phyloP scores from a whole-genome alignment of 495 filamentous ascomycete species.

The Neurospora cerealis region DNA sequence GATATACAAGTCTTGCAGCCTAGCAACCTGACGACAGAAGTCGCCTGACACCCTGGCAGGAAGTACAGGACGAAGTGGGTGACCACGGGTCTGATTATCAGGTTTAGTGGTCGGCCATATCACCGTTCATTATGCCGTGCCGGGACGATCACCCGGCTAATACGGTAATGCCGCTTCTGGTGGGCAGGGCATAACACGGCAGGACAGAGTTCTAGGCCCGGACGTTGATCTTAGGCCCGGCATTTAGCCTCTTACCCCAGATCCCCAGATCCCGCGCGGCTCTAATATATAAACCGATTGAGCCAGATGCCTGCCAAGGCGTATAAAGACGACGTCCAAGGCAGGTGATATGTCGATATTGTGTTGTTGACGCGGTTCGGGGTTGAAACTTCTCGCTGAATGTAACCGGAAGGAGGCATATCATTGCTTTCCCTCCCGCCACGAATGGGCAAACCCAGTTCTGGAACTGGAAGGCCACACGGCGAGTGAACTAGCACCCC shows the following conservation, averaged over 20 bases:
- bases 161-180: not conserved
- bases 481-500: not conserved
- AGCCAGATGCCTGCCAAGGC: not conserved
- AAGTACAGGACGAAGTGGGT: no score
- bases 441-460: not conserved
- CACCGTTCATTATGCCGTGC: not conserved
- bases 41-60: no score
- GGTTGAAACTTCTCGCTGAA: not conserved
- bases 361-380: not conserved
- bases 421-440: not conserved
- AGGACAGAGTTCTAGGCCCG: not conserved
- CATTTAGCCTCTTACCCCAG: not conserved
- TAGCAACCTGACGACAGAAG: no score
- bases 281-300: not conserved
- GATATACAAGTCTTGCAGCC: no score
- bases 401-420: not conserved
- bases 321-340: not conserved
- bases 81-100: no score
- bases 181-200: not conserved
- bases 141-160: not conserved
- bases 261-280: not conserved
- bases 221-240: not conserved
- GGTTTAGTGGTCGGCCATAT: not conserved
- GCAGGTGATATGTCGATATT: not conserved
- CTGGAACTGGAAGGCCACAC: not conserved